Evolutionary conservation across 2,329 filamentous ascomycete genomes (phyloP), one percentile per base, ranked within the genome.

Genomic region (Plectosphaerella sp.): DNA sequence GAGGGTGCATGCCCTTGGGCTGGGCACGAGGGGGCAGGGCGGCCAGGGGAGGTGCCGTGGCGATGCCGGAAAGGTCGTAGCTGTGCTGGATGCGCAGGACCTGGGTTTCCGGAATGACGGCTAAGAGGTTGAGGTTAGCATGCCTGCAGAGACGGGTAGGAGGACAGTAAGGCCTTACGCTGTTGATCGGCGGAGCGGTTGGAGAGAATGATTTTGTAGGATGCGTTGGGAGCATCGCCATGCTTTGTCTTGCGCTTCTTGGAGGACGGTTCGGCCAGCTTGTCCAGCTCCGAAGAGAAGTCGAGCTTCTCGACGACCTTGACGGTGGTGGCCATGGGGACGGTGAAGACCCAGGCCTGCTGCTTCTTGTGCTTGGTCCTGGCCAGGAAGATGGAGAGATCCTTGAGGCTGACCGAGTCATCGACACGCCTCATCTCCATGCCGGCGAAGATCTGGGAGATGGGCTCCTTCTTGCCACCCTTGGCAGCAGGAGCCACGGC

Each of bases 271-370:
- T 33, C 28, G 28, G 28, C 28, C 28, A 33, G 28, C 28, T 12
- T 33, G 22, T 22, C 22, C 28, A 33, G 8, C 28, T 33, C 28
- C 28, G 28, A 12, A 10, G 77, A 77, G 42, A 89, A 78, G 37
- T 84, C 78, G 55, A 90, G 72, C 57, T 85, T 77, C 62, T 84
- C 80, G 46, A 91, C 71, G 1, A 86, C 76, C 11, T 80, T 82
- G 52, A 91, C 77, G n/a, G 87, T 83, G 3, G 91, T 72, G 11
- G 82, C 82, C 6, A 83, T 79, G 2, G 88, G 88, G 4, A 86
- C 84, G 10, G 86, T 89, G 60, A 92, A 89, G 65, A 91, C 89
- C 88, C 88, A 92, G 54, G 91, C 75, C 64, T 91, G 84, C 72
- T 90, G 91, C 56, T 85, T 86, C 52, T 83, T 72, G 8, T 86